phyloP scores from a whole-genome alignment of 495 filamentous ascomycete species.

The Talaromyces trachyspermus region DNA sequence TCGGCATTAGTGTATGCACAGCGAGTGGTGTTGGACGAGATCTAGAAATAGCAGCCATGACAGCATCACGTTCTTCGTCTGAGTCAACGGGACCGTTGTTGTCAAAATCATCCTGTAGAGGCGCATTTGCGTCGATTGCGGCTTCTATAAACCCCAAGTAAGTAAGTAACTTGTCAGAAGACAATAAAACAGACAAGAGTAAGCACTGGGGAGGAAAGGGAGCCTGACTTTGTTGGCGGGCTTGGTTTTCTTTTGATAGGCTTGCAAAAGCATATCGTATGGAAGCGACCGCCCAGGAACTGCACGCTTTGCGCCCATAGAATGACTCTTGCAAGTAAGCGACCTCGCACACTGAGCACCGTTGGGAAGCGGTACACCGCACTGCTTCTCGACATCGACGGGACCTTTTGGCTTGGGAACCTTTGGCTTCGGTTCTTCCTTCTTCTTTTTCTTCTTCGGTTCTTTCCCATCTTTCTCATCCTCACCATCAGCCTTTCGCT shows the following conservation, averaged over 20 bases:
- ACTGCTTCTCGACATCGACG: constrained; percentile 96
- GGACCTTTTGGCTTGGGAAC: constrained; percentile 85
- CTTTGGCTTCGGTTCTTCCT: constrained; percentile 84
- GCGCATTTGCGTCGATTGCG: constrained; percentile 86
- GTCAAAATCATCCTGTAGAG: constrained; percentile 75
- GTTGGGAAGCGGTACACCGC: constrained; percentile 78
- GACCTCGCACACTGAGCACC: constrained; percentile 86
- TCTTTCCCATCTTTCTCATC: constrained; percentile 55
- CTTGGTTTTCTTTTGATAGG: constrained; percentile 99
- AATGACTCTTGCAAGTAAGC: constrained; percentile 93
- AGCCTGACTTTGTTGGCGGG: constrained; percentile 78
- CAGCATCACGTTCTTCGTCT: constrained; percentile 82
- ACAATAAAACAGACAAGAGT: too few species aligned
- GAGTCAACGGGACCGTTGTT: constrained; percentile 75
- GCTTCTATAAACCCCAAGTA: constrained; percentile 51
- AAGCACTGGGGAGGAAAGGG: too few species aligned
- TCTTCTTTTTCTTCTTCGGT: constrained; percentile 89
- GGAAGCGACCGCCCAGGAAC: constrained; percentile 87
- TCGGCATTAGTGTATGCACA: constrained; percentile 57
- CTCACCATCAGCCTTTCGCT: constrained; percentile 78
- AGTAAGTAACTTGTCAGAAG: background rate
- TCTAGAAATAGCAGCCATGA: constrained; percentile 75
- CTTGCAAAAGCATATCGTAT: constrained; percentile 87
- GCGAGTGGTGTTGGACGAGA: constrained; percentile 68
- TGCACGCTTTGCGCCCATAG: constrained; percentile 89